Evolutionary conservation across 2,329 filamentous ascomycete genomes (phyloP), one percentile per base, ranked within the genome.

Genomic region (Thielaviopsis punctulata): DNA sequence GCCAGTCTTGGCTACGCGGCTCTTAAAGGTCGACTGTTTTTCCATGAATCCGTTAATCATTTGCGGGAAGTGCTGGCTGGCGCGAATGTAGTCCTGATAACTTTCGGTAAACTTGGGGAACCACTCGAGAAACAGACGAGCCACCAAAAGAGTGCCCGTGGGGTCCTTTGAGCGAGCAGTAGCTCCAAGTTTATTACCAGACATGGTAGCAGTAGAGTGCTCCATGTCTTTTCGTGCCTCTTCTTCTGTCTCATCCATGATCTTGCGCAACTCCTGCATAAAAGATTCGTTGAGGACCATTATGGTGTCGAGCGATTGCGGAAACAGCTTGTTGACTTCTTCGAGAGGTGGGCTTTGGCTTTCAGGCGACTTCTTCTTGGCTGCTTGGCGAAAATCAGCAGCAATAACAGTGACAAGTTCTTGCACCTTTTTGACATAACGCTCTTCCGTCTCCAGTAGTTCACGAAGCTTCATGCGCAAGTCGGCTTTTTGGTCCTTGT

Each of bases 51-150:
- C 73, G 59, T 84, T 87, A 52, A 96, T 76, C 15, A 90, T 75
- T 52, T 84, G 80, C 0, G 88, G 84, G 59, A 95, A 93, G 55
- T 87, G 79, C 57, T 88, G 85, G 64, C 94, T 94, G 10, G 87
- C 83, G 59, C 82, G 82, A 65, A 98, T 92, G 64, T 96, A 98
- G 58, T 93, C 83, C 58, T 87, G 82, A 64, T 98, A 98, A 61
- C 86, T 88, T 54, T 88, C 80, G 23, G 86, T 84, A 62, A 98
- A 96, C 58, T 82, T 82, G 6, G 92, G 92, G 58, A 98, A 92
- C 86, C 88, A 95, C 58, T 93, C 85, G 4, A 92, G 69, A 55
- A 95, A 80, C 48, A 87, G 72, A 59, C 82, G 86, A 43, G 87
- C 86, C 63, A 95, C 82, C 41, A 80, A 76, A 39, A 84, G 68